Evolutionary conservation across 257 asterid species (phyloP).

Genomic region (Fraxinus americana): DNA sequence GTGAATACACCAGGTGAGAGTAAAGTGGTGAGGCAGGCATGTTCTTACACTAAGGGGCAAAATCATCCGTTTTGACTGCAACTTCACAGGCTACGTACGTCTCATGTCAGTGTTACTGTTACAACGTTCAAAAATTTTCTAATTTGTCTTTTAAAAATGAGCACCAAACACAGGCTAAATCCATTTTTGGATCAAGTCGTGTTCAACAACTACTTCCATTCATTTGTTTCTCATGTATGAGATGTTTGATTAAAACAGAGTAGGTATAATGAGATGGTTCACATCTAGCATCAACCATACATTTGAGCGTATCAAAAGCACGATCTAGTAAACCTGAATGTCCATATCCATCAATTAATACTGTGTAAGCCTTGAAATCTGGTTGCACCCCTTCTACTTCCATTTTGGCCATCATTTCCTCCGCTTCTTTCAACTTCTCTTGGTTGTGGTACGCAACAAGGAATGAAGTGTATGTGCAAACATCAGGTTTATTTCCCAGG

Average conservation of each 20-base stretch:
- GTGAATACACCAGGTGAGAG: too few relatives aligned
- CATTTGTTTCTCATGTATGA: conserved; percentile 40
- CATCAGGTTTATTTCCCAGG: conserved; percentile 62
- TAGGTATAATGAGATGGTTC: conserved; percentile 71
- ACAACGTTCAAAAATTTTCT: too few relatives aligned
- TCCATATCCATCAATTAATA: conserved; percentile 73
- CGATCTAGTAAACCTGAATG: conserved; percentile 52
- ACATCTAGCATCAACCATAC: conserved; percentile 57
- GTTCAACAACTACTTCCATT: conserved; percentile 23
- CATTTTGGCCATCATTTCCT: conserved; percentile 58
- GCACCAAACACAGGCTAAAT: too few relatives aligned
- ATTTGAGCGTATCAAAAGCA: conserved; percentile 54
- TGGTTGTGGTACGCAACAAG: conserved; percentile 75
- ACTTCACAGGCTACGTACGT: too few relatives aligned
- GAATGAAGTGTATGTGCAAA: conserved; percentile 72
- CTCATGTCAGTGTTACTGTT: too few relatives aligned
- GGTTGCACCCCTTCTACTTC: conserved; percentile 48
- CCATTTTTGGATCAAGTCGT: conserved; percentile 11
- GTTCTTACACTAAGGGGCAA: too few relatives aligned
- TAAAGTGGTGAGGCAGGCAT: too few relatives aligned
- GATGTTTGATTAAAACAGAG: conserved; percentile 67
- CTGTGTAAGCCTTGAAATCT: conserved; percentile 69
- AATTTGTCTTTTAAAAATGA: too few relatives aligned
- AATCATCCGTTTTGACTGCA: too few relatives aligned
- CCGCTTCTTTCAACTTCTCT: conserved; percentile 71